Evolutionary conservation across 495 filamentous ascomycete species (phyloP).

Genomic region (Penicillium manginii): DNA sequence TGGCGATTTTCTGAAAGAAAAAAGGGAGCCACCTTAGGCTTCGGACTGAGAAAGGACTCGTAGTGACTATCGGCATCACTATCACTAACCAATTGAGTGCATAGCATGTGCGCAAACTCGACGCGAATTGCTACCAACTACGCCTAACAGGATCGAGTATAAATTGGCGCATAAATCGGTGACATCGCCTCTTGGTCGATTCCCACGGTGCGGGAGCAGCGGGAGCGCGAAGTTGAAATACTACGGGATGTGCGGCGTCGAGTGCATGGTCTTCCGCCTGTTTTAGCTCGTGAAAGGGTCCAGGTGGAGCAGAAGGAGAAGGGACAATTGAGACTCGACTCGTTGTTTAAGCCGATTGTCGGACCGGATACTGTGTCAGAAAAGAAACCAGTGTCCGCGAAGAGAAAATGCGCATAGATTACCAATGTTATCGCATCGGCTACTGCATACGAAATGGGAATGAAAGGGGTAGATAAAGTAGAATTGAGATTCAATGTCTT

Average conservation of each 20-base stretch:
- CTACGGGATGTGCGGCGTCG: slow-evolving; percentile 37
- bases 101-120: slow-evolving; percentile 40
- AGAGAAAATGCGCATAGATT: slow-evolving; percentile 1
- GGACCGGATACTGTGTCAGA: background rate
- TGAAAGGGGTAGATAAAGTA: background rate
- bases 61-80: background rate
- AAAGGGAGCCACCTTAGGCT: too few relatives aligned
- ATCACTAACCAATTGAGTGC: background rate
- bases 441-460: background rate
- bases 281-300: slow-evolving; percentile 36
- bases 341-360: slow-evolving; percentile 27
- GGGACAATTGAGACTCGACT: slow-evolving; percentile 38
- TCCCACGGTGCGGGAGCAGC: slow-evolving; percentile 38
- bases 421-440: background rate
- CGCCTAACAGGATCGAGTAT: slow-evolving; percentile 39
- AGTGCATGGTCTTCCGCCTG: slow-evolving; percentile 35
- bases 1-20: too few relatives aligned
- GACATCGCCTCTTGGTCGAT: slow-evolving; percentile 36
- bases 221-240: slow-evolving; percentile 38
- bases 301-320: slow-evolving; percentile 33
- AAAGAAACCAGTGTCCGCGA: background rate
- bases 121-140: slow-evolving; percentile 44
- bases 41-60: too few relatives aligned
- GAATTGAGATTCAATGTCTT: slow-evolving; percentile 8
- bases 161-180: slow-evolving; percentile 40